Percentiles rank a stretch among this genome's conserved stretches.
These are phyloP conservation scores for Perkinsus marinus DNA, from an alignment of 169 alveolate species.

Conservation along the genomic window DNA sequence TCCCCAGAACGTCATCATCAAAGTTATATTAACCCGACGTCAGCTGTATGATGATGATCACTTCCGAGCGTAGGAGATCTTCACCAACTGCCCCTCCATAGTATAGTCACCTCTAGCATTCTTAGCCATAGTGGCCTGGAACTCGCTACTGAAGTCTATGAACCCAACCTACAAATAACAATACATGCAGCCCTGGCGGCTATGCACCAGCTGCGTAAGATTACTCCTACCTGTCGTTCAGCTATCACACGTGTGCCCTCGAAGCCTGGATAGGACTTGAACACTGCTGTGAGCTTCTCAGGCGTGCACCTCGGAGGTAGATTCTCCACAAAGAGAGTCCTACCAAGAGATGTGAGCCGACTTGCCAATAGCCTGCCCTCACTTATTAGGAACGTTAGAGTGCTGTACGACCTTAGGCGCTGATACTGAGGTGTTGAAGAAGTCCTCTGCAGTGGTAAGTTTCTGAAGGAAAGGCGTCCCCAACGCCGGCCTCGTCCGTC, in stretches of 20 bases:
- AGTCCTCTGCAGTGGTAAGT: not conserved
- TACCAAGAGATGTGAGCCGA: not conserved
- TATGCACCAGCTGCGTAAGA: too few species aligned
- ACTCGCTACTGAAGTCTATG: not conserved
- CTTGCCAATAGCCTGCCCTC: not conserved
- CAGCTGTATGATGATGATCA: not conserved
- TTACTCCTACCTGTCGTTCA: not conserved
- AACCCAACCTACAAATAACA: not conserved
- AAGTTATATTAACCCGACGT: not conserved
- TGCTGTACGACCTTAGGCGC: not conserved
- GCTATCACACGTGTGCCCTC: not conserved
- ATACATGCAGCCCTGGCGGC: not conserved
- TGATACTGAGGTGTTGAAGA: not conserved
- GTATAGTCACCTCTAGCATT: not conserved
- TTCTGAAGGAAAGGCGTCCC: not conserved
- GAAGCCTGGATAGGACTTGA: not conserved
- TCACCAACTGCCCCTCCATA: not conserved
- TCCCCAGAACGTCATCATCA: not conserved
- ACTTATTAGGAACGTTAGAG: not conserved
- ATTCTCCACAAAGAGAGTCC: not conserved
- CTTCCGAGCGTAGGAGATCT: not conserved
- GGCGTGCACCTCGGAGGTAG: not conserved
- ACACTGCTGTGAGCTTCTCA: not conserved
- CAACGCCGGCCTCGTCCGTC: too few species aligned
- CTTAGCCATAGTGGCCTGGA: not conserved